These are phyloP conservation scores for Erythrobasidium yunnanense DNA, from an alignment of 768 basidiomycete species.

Conservation along the genomic window DNA sequence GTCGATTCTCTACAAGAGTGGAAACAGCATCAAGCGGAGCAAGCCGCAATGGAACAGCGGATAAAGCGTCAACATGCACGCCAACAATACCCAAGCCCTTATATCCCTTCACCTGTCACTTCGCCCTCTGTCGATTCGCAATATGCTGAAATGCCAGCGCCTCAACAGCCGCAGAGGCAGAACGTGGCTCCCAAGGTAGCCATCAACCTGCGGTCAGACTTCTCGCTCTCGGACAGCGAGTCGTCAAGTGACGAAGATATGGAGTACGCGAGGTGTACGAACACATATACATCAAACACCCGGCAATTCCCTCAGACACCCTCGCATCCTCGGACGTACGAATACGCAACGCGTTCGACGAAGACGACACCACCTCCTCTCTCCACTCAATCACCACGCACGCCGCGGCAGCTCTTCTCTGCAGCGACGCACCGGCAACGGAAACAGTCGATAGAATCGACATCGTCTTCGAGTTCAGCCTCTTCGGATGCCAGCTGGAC, in stretches of 20 bases:
- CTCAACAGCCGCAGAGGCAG: not conserved
- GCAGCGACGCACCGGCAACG: not conserved
- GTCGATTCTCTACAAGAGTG: conserved; percentile 24
- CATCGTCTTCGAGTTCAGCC: conserved; percentile 26
- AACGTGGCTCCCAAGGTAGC: not conserved
- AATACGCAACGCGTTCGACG: not conserved
- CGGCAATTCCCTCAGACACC: not conserved
- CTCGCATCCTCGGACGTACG: not conserved
- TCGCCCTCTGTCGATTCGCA: conserved; percentile 7
- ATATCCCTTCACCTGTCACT: conserved; percentile 23
- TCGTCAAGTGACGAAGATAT: conserved; percentile 20
- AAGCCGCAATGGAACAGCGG: conserved; percentile 2
- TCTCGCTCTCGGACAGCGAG: conserved; percentile 18
- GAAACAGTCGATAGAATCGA: conserved; percentile 18
- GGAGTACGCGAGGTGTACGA: not conserved
- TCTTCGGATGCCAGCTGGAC: conserved; percentile 30
- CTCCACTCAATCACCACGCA: conserved; percentile 7
- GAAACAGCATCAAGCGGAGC: conserved; percentile 11
- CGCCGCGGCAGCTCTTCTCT: conserved; percentile 10
- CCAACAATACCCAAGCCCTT: not conserved
- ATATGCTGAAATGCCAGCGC: not conserved
- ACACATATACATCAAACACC: not conserved
- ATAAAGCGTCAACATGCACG: conserved; percentile 3
- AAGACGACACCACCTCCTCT: conserved; percentile 10
- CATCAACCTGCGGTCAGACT: conserved; percentile 17